phyloP scores from a whole-genome alignment of 306 rosid genomes.

The Castanopsis chinensis region DNA sequence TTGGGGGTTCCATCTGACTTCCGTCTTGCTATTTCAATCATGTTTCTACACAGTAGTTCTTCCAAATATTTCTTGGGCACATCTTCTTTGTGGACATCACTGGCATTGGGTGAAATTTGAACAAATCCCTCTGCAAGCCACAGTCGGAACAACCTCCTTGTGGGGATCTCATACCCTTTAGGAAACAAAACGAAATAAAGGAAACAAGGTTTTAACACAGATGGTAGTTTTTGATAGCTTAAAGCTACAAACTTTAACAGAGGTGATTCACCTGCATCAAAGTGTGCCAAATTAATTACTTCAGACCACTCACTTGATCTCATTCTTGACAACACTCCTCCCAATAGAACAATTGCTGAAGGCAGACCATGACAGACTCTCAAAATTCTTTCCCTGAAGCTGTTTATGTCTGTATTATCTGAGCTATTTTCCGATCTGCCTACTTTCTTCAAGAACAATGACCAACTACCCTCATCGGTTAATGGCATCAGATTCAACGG shows the following conservation, averaged over 20 bases:
- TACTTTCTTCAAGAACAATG: not conserved
- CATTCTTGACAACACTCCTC: not conserved
- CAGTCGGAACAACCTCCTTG: slow-evolving; percentile 4
- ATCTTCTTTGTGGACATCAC: not conserved
- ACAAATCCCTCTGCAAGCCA: slow-evolving; percentile 20
- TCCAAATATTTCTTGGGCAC: not conserved
- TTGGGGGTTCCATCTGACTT: slow-evolving; percentile 8
- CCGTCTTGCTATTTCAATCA: not conserved
- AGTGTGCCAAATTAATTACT: not conserved
- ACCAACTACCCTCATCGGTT: not conserved
- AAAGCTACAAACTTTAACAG: not conserved
- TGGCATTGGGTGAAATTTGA: not conserved
- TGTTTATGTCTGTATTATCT: no score
- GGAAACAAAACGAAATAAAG: slow-evolving; percentile 22
- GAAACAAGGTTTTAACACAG: not conserved
- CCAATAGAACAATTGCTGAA: not conserved
- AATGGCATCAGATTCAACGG: no score
- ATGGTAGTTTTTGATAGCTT: not conserved
- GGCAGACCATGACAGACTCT: not conserved
- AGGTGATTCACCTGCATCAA: not conserved
- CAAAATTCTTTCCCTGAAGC: not conserved
- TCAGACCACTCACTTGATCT: not conserved
- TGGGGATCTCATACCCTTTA: slow-evolving; percentile 1
- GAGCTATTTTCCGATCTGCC: no score
- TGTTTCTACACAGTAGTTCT: not conserved